These are phyloP conservation scores for Chrysopogon serrulatus DNA, from an alignment of 176 grass and related monocot genomes.

Conservation along the genomic window DNA sequence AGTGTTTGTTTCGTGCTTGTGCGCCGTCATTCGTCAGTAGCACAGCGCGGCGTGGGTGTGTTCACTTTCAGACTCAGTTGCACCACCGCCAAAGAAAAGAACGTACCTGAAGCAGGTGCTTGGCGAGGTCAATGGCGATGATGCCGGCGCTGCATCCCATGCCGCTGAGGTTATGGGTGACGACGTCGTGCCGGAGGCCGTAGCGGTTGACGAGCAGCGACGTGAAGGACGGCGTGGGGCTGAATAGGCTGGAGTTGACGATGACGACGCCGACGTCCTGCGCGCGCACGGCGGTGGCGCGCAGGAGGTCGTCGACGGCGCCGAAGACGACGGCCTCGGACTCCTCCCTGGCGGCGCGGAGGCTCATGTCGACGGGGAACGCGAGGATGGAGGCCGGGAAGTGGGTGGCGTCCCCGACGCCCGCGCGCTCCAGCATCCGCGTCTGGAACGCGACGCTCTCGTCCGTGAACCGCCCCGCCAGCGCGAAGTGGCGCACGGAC, in stretches of 20 bases:
- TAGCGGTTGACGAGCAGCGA: slow-evolving; percentile 54
- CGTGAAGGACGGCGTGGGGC: slow-evolving; percentile 64
- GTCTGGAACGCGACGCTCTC: slow-evolving; percentile 50
- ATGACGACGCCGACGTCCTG: slow-evolving; percentile 42
- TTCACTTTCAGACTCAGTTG: no score
- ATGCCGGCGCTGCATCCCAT: slow-evolving; percentile 83
- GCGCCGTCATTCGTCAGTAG: no score
- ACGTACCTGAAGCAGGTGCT: slow-evolving; percentile 61
- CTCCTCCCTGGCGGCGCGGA: slow-evolving; percentile 49
- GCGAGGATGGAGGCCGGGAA: slow-evolving; percentile 43
- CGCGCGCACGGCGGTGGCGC: slow-evolving; percentile 18
- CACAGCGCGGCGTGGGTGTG: no score
- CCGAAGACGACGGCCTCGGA: slow-evolving; percentile 49
- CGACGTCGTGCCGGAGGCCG: slow-evolving; percentile 30
- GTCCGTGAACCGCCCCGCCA: slow-evolving; percentile 18
- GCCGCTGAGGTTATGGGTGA: slow-evolving; percentile 63
- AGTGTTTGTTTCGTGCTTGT: no score
- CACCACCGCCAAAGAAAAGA: no score
- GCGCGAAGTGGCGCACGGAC: slow-evolving; percentile 24
- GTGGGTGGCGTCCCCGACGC: slow-evolving; percentile 46
- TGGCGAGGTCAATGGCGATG: slow-evolving; percentile 69
- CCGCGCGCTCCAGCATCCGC: slow-evolving; percentile 56
- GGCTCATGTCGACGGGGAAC: slow-evolving; percentile 26
- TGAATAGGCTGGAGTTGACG: slow-evolving; percentile 70
- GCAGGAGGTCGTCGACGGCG: slow-evolving; percentile 33